Evolutionary conservation across 768 basidiomycete genomes (phyloP).

Genomic region (Strobilomyces echinocephalus): DNA sequence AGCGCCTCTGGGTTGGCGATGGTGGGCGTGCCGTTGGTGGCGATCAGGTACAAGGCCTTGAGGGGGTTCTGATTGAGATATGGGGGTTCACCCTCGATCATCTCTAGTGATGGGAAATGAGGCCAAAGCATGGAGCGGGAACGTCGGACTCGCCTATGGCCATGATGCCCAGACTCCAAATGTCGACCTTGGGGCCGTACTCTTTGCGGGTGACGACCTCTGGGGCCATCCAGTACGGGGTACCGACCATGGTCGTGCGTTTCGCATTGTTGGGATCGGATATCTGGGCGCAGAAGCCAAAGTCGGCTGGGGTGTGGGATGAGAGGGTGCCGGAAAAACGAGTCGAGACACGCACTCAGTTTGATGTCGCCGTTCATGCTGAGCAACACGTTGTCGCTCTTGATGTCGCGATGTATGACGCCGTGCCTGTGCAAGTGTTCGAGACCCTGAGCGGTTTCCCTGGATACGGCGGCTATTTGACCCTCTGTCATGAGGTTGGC

Average conservation of each 20-base stretch:
- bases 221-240: constrained; percentile 99
- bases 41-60: constrained; percentile 95
- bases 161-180: constrained; percentile 96
- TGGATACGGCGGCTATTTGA: constrained; percentile 93
- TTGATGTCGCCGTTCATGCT: constrained; percentile 96
- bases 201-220: constrained; percentile 97
- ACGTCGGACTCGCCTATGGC: constrained; percentile 65
- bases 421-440: constrained; percentile 94
- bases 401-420: constrained; percentile 98
- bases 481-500: constrained; percentile 94
- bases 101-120: constrained; percentile 49
- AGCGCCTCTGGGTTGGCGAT: constrained; percentile 86
- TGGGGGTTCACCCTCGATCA: constrained; percentile 97
- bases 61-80: constrained; percentile 95
- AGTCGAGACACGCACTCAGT: constrained; percentile 69
- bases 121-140: not conserved
- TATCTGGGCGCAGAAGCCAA: constrained; percentile 98
- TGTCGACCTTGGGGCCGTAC: constrained; percentile 97
- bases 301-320: constrained; percentile 62
- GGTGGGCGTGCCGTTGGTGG: constrained; percentile 95
- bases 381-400: constrained; percentile 94
- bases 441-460: constrained; percentile 89
- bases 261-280: constrained; percentile 86
- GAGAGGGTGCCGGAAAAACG: not conserved
- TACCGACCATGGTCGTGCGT: constrained; percentile 97